phyloP scores from a whole-genome alignment of 306 rosid genomes.

The Spatholobus suberectus region DNA sequence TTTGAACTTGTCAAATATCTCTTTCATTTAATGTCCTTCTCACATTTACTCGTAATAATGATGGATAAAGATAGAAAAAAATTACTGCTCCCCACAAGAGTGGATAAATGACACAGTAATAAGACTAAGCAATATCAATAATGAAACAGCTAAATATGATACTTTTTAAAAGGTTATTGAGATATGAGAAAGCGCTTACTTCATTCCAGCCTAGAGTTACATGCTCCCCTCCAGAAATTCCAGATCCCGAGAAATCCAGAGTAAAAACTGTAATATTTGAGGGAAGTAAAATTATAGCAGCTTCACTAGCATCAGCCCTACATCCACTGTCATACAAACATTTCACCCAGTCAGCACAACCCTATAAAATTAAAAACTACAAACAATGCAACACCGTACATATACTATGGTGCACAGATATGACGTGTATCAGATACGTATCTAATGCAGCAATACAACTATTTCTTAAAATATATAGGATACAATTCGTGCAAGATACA shows the following conservation, averaged over 20 bases:
- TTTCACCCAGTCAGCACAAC: constrained; percentile 47
- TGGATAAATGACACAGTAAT: constrained; percentile 17
- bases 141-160: constrained; percentile 17
- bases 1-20: constrained; percentile 1
- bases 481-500: neutral
- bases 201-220: constrained; percentile 98
- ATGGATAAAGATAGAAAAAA: neutral
- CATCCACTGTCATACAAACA: constrained; percentile 82
- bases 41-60: constrained; percentile 9
- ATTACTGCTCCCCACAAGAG: neutral
- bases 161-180: constrained; percentile 33
- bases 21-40: neutral
- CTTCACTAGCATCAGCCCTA: constrained; percentile 98
- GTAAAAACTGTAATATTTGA: constrained; percentile 95
- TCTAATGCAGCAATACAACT: neutral
- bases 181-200: constrained; percentile 58
- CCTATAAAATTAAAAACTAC: constrained; percentile 25
- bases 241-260: constrained; percentile 98
- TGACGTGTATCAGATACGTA: neutral
- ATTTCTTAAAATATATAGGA: neutral
- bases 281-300: constrained; percentile 93
- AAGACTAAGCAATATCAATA: constrained; percentile 28
- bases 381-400: constrained; percentile 22
- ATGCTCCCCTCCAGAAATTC: constrained; percentile 95
- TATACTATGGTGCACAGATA: neutral